Conservation (phyloP, 257 asterid species). For the Oldenlandia corymbosa region DNA sequence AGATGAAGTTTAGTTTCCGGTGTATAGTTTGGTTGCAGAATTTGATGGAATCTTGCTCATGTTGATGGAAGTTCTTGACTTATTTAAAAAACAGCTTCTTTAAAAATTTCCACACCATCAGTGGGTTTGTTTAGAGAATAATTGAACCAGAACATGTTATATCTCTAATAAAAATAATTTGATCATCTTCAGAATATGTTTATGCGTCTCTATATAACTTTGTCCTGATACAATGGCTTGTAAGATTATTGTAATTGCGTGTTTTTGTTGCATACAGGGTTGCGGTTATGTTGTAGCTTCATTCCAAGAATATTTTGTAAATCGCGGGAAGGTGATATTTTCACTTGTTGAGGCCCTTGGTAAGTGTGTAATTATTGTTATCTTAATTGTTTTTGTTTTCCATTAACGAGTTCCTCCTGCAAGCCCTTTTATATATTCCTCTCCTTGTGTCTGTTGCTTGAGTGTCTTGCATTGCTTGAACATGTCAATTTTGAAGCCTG, state of each 20-base stretch:
- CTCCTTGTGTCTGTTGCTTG: too few relatives aligned
- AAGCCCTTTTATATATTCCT: not conserved
- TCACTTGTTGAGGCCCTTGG: constrained; percentile 89
- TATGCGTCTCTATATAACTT: not conserved
- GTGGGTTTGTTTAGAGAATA: not conserved
- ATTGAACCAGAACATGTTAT: not conserved
- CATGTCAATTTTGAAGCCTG: too few relatives aligned
- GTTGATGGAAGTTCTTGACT: not conserved
- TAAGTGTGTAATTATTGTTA: constrained; percentile 17
- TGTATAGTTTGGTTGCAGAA: not conserved
- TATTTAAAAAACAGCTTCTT: not conserved
- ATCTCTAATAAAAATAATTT: not conserved
- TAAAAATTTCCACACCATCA: not conserved
- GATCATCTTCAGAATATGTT: not conserved
- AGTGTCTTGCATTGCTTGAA: too few relatives aligned
- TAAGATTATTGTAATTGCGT: not conserved
- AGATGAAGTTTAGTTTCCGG: too few relatives aligned
- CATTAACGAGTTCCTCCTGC: not conserved
- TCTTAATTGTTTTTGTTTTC: not conserved
- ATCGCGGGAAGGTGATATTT: constrained; percentile 54
- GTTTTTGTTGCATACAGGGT: constrained; percentile 42
- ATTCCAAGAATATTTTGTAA: constrained; percentile 48
- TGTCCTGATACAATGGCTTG: not conserved
- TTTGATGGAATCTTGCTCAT: not conserved
- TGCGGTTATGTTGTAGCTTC: constrained; percentile 57